Evolutionary conservation across 192 early-diverging fungal genomes (phyloP), one percentile per base, ranked within the genome.

Genomic region (Dissophora globulifera): DNA sequence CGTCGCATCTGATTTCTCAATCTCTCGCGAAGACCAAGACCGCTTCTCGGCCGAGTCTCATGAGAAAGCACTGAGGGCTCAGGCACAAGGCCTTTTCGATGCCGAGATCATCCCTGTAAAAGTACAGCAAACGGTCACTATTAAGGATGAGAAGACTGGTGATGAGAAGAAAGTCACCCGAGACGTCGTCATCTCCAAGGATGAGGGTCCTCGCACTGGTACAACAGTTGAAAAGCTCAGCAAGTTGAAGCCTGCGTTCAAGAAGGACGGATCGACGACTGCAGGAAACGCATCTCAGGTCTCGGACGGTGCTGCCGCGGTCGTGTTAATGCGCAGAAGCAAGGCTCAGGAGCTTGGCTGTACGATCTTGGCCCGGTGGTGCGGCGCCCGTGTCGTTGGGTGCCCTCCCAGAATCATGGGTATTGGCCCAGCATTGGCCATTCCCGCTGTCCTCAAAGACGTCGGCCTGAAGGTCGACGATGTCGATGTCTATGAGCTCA

Each of bases 391-490:
- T 17, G 90, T 89, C 47, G 93, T 92, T 6, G 95, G 96, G 64
- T 94, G 95, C 25, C 95, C 94, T n/a, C 94, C 94, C 6, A 81
- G 88, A 23, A 92, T 98, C 76, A 98, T 98, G 96, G 95, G 96
- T 62, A 89, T 98, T 60, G 96, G 96, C n/a, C 96, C 95, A 6
- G 96, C 94, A 17, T 84, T 86, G 33, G 95, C 96, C 23, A 95
- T 98, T 66, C 96, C 96, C 23, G 89, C 87, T 0, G 94, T 93
- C 17, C 78, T 95, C 52, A 84, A 90, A 59, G 88, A 91, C 63
- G 90, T 91, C n/a, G 91, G 92, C 1, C 71, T 98, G 50, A 82
- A 62, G 11, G 42, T 91, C 23, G 80, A 85, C 30, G 92, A 98
- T 74, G 88, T 96, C 22, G 95, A 92, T 57, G 81, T 96, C 32